Percentiles rank a stretch among this genome's conserved stretches.
Evolutionary conservation across 495 filamentous ascomycete genomes (phyloP).

Genomic region (Penicillium samsonianum): DNA sequence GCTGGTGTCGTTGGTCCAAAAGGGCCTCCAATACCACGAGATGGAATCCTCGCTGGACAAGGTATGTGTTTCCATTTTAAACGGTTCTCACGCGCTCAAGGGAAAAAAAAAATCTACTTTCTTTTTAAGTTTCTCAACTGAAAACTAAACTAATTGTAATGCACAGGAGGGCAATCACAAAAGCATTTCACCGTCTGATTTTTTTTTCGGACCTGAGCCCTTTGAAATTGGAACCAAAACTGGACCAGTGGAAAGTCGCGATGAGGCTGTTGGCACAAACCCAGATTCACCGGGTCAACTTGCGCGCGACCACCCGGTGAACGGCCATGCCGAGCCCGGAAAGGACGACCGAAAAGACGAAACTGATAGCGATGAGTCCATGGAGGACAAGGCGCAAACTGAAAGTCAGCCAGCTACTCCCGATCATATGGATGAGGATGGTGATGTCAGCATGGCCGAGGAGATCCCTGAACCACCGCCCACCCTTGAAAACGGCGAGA

Average conservation of each 20-base stretch:
- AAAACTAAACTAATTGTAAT: slow-evolving; percentile 15
- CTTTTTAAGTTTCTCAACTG: background rate
- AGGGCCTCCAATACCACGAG: slow-evolving; percentile 74
- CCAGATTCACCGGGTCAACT: slow-evolving; percentile 41
- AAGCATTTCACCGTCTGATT: slow-evolving; percentile 38
- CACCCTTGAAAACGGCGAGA: slow-evolving; percentile 63
- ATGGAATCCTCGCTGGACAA: slow-evolving; percentile 61
- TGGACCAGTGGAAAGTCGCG: slow-evolving; percentile 32
- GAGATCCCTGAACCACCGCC: slow-evolving; percentile 55
- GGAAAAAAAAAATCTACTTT: background rate
- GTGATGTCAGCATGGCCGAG: slow-evolving; percentile 46
- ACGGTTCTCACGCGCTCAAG: slow-evolving; percentile 2
- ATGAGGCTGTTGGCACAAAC: slow-evolving; percentile 33
- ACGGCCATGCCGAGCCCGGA: slow-evolving; percentile 42
- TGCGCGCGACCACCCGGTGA: slow-evolving; percentile 44
- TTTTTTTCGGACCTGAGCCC: slow-evolving; percentile 54
- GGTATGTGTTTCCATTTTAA: slow-evolving; percentile 45
- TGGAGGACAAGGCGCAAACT: slow-evolving; percentile 45
- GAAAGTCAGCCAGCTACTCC: slow-evolving; percentile 26
- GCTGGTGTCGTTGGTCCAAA: slow-evolving; percentile 72
- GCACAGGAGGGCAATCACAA: slow-evolving; percentile 47
- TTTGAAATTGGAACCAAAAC: slow-evolving; percentile 37
- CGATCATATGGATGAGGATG: slow-evolving; percentile 40
- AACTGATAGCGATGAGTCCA: slow-evolving; percentile 60
- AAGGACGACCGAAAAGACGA: slow-evolving; percentile 51